Percentiles rank a stretch among this genome's conserved stretches.
Evolutionary conservation across 208 protist genomes (phyloP).

Genomic region (Perkinsela sp.): DNA sequence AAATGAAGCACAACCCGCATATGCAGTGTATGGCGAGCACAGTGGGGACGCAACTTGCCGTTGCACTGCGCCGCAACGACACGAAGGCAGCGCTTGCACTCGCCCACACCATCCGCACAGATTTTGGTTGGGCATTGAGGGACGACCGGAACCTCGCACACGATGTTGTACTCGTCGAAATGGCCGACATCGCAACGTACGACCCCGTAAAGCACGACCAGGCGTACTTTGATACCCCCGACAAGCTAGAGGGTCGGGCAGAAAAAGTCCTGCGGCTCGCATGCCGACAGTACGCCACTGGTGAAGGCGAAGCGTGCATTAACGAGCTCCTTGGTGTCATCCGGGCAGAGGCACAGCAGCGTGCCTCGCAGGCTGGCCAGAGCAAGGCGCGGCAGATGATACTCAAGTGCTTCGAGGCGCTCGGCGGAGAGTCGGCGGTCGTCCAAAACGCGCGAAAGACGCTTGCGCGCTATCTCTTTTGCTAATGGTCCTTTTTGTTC

Average conservation of each 20-base stretch:
- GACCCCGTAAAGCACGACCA: background rate
- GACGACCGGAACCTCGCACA: background rate
- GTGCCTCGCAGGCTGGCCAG: background rate
- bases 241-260: background rate
- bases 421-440: background rate
- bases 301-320: background rate
- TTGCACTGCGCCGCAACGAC: background rate
- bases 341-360: background rate
- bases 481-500: no score
- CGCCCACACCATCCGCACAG: background rate
- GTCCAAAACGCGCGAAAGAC: background rate
- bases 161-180: background rate
- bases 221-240: background rate
- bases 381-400: background rate
- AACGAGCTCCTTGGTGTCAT: background rate
- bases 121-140: background rate
- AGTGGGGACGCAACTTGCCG: background rate
- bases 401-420: background rate
- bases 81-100: background rate
- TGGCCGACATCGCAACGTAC: background rate
- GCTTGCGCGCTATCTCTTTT: background rate
- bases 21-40: background rate
- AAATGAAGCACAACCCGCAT: background rate
- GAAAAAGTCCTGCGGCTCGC: background rate
- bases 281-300: background rate